A percentile compares a stretch with the other conserved stretches of the same genome.
Conservation (phyloP, 1,284 basidiomycete species). For the Xerocomus nothofagi region DNA sequence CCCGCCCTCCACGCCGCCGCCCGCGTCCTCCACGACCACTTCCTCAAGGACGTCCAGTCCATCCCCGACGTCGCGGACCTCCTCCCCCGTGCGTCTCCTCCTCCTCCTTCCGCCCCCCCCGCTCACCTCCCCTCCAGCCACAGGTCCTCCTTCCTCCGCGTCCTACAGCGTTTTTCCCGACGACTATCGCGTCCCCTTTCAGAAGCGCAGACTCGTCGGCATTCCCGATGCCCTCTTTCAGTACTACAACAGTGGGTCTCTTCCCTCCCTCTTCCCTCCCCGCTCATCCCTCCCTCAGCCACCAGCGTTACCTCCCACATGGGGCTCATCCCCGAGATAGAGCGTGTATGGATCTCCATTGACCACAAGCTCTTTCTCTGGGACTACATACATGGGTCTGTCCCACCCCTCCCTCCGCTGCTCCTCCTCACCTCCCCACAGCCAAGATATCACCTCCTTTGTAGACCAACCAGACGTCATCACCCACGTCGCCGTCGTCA, state of each 20-base stretch:
- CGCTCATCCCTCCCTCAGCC: constrained; percentile 40
- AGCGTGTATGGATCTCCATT: constrained; percentile 93
- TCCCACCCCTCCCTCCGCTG: constrained; percentile 11
- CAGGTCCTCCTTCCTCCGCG: constrained; percentile 63
- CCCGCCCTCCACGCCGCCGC: constrained; percentile 64
- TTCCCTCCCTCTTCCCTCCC: not conserved
- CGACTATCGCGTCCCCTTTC: constrained; percentile 78
- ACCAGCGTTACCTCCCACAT: constrained; percentile 68
- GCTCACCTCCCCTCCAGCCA: constrained; percentile 42
- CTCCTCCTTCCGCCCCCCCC: constrained; percentile 32
- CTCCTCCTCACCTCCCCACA: constrained; percentile 31
- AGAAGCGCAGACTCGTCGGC: constrained; percentile 71
- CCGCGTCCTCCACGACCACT: constrained; percentile 62
- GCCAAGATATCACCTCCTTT: constrained; percentile 85
- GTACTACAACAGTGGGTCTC: constrained; percentile 69
- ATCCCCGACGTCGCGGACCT: constrained; percentile 74
- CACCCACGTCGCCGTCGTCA: constrained; percentile 81
- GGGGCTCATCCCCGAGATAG: constrained; percentile 93
- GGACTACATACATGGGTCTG: constrained; percentile 93
- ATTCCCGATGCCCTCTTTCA: constrained; percentile 86
- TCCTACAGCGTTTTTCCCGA: constrained; percentile 78
- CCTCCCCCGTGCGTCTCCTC: constrained; percentile 43
- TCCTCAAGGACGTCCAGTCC: constrained; percentile 67
- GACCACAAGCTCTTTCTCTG: constrained; percentile 95
- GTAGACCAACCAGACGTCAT: constrained; percentile 92